Evolutionary conservation across 2,329 filamentous ascomycete species (phyloP).

Genomic region (Sclerotinia glacialis): DNA sequence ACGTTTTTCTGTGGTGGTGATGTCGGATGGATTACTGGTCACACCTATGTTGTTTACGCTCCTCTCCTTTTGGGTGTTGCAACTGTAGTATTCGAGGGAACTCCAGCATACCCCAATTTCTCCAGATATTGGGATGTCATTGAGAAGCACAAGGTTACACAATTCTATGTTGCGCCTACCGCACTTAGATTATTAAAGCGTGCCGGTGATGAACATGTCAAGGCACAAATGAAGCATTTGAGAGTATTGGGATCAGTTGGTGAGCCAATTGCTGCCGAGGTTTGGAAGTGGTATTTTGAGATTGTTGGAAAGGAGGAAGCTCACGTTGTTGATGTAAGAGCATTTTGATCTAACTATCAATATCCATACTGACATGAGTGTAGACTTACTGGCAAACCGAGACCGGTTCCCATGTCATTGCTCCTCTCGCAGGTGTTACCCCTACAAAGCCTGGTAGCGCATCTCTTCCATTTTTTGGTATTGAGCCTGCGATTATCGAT

Average conservation of each 20-base stretch:
- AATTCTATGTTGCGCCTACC: constrained; percentile 97
- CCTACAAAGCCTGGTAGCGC: constrained; percentile 96
- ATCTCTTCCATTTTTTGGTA: constrained; percentile 95
- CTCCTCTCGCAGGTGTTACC: constrained; percentile 86
- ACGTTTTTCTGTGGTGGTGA: constrained; percentile 97
- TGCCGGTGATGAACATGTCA: constrained; percentile 88
- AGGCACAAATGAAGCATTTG: constrained; percentile 83
- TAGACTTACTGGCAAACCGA: constrained; percentile 99
- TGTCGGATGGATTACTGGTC: constrained; percentile 98
- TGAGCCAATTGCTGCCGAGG: constrained; percentile 94
- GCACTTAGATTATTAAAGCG: constrained; percentile 91
- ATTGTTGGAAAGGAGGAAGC: constrained; percentile 89
- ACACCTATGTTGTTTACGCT: constrained; percentile 97
- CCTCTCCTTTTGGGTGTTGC: constrained; percentile 89
- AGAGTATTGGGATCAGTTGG: constrained; percentile 91
- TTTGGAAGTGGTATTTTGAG: constrained; percentile 99
- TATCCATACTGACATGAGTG: constrained; percentile 28
- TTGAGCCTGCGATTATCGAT: constrained; percentile 96
- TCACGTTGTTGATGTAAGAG: constrained; percentile 90
- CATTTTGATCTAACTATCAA: constrained; percentile 27
- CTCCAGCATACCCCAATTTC: constrained; percentile 95
- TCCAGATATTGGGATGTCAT: constrained; percentile 99
- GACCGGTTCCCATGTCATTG: constrained; percentile 94
- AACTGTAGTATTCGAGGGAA: constrained; percentile 97
- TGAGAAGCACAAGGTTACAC: constrained; percentile 89